Base-by-base conservation (phyloP, 2,329 filamentous ascomycete genomes). In the Chrysoporthe cubensis region DNA sequence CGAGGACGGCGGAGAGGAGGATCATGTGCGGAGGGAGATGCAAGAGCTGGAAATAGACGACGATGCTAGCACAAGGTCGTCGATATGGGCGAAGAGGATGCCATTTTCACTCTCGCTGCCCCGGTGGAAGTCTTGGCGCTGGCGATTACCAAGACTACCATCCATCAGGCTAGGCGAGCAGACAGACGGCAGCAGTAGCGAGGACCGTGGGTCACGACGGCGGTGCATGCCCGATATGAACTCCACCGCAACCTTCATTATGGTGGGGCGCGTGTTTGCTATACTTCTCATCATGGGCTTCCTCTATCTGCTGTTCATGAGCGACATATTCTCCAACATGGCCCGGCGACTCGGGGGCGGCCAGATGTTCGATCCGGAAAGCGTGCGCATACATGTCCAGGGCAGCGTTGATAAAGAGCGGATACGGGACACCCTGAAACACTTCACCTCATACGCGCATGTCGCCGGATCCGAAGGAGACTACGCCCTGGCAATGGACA, bases 401-500 rank as follows among this genome's bases (percentile, higher is more conserved):
- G 83, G 85, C 61, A 88, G 88, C 73, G 87, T 97, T 71, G 90
- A 96, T 74, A 83, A 87, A 65, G 84, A 84, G 68, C 84, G 85
- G 62, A 91, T 96, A 76, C 86, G 88, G 71, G 89, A 92, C 52
- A 91, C 92, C 67, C 80, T 97, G 69, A 83, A 87, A 74, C 91
- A 94, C 75, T 88, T 95, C 71, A 95, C 93, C 4, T 87, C 87
- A 66, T 97, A 92, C 76, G 92, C 96, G 70, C 96, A 98, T 78
- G 85, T 98, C 70, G 96, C 93, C 2, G 96, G 96, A n/a, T 97
- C 94, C 3, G 91, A 97, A 80, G 96, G 96, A 60, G 95, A 96
- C 80, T 94, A 91, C 74, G 92, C 91, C 58, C 84, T 97, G 65
- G 95, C 93, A 8, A 87, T 93, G 81, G 96, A 94, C 82, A 88